Evolutionary conservation across 805 yeast species (phyloP).

Genomic region (Cyberlindnera petersonii): DNA sequence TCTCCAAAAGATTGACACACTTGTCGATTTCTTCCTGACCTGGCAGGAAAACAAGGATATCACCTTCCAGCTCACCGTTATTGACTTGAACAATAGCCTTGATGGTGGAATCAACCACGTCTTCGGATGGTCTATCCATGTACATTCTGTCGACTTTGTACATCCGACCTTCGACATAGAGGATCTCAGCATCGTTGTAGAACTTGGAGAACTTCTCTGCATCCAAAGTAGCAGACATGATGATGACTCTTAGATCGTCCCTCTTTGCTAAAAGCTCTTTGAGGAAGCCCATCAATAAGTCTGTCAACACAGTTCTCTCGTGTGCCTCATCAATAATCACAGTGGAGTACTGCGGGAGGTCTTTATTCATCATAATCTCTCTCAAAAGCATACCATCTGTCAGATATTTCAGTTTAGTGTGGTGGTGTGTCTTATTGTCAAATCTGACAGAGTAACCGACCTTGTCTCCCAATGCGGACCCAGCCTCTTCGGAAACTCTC

Average conservation of each 20-base stretch:
- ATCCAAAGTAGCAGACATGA: constrained; percentile 97
- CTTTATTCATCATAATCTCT: constrained; percentile 76
- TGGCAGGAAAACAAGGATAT: constrained; percentile 85
- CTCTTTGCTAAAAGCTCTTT: constrained; percentile 57
- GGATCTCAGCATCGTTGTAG: constrained; percentile 74
- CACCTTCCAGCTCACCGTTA: constrained; percentile 72
- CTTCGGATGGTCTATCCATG: constrained; percentile 63
- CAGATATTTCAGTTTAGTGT: constrained; percentile 74
- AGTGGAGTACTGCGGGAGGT: constrained; percentile 62
- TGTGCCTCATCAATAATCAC: constrained; percentile 95
- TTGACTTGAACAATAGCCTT: constrained; percentile 76
- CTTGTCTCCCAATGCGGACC: constrained; percentile 67
- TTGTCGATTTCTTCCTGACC: constrained; percentile 98
- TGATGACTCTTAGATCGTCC: constrained; percentile 60
- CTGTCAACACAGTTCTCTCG: constrained; percentile 91
- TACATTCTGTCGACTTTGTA: constrained; percentile 77
- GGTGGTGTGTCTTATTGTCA: constrained; percentile 57
- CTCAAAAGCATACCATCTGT: constrained; percentile 98
- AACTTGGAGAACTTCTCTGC: constrained; percentile 82
- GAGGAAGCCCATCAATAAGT: constrained; percentile 82
- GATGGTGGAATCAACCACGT: constrained; percentile 75
- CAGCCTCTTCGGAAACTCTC: constrained; percentile 87
- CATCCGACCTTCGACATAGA: constrained; percentile 86
- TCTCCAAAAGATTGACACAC: constrained; percentile 57
- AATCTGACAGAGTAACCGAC: constrained; percentile 95